Base-by-base conservation (phyloP, 768 basidiomycete species). In the Phaeolepiota aurea region DNA sequence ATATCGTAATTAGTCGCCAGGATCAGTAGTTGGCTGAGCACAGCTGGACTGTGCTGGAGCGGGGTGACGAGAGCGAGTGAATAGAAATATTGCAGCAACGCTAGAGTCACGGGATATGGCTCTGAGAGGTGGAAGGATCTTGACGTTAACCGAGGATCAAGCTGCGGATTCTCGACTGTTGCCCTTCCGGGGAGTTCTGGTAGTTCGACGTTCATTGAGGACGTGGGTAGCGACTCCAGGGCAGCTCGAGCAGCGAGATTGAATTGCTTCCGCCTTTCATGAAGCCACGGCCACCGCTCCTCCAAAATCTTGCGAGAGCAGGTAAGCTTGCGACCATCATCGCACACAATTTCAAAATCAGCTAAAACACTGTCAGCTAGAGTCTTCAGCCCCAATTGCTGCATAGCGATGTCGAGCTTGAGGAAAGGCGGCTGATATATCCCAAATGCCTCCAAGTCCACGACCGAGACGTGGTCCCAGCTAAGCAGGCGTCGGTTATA, bases 201-300 rank as follows among this genome's bases (percentile, higher is more conserved):
- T 21, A 83, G 66, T 4, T 76, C 66, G 1, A 79, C 65, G 47
- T 83, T 74, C 66, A 81, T 76, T 1, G 74, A 54, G 10, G 80
- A 77, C 2, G 66, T 53, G 0, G 85, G 82, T 32, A 87, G 58
- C 5, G 64, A 60, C 32, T 82, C 77, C 32, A 84, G 63, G 4
- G 76, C 69, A 19, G 63, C 64, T 33, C 63, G 62, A 1, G 86
- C 85, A 5, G 65, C 71, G 38, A 74, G 68, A 23, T 82, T 49
- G 52, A 87, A 79, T 38, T 65, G 64, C 38, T 64, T 56, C 14
- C 82, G 65, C 53, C 88, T 81, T 39, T 79, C 76, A 48, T 76
- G 75, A 71, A 99, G 92, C 94, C 94, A 99, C 1, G 86, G 79
- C 94, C 94, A 99, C 22, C 93, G 75, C 22, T 90, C 83, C 54